Base-by-base conservation (phyloP, 129 eudicot genomes). In the Scalesia atractyloides region DNA sequence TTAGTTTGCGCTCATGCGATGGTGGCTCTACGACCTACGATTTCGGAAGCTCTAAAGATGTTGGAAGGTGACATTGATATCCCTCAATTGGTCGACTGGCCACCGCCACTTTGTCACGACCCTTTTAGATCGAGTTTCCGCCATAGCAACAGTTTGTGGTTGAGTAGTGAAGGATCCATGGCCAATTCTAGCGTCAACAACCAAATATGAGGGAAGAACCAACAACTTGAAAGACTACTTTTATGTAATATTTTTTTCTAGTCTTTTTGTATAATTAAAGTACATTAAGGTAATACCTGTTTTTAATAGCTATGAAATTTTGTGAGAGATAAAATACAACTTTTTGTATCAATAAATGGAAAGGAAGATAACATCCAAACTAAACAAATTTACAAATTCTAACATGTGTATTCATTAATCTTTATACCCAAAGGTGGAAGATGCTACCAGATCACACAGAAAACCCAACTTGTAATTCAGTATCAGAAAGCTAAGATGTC, bases 31-130 rank as follows among this genome's bases (percentile, higher is more conserved):
- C 81, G 97, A 43, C 97, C 97, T 7, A 88, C 92, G 58, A 84
- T 88, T 69, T 82, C 84, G 2, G 87, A 91, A 64, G 97, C 96
- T 17, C 67, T 91, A 3, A 91, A 76, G 84, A 91, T 91, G 95
- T 83, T 91, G 58, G 96, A 91, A 82, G 96, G 97, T 6, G 97
- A 91, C 60, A 82, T 91, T 1, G 95, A 88, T 54, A 82, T 88
- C 51, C 97, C 96, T 2, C 70, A 70, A 24, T 65, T 91, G 54
- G 80, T 87, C 11, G 88, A 88, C 34, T 71, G 96, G 75, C 95
- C 95, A 43, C 43, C 83, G 69, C 92, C 95, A 13, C 87, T 91
- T 7, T 68, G 83, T 36, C 86, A 82, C 11, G 89, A 87, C 74
- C 66, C 89, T 0, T 76, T 80, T 26, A 48, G 81, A 57, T 76